Conservation (phyloP, 495 filamentous ascomycete species). For the Bathelium albidoporum region DNA sequence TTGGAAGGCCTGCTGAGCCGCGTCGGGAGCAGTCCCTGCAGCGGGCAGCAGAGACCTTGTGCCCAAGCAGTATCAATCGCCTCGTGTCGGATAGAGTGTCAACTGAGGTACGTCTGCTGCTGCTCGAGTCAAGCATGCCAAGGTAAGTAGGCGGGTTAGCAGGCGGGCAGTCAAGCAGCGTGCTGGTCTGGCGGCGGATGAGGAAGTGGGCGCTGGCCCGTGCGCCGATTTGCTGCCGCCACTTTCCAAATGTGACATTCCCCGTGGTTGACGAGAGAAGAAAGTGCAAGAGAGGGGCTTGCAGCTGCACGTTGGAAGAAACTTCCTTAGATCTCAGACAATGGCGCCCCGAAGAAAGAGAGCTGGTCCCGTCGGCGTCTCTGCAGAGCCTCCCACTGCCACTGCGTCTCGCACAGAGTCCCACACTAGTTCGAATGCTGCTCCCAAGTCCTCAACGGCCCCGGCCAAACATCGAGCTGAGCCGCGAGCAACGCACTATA, state of each 20-base stretch:
- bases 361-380: slow-evolving; percentile 13
- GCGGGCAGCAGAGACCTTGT: background rate
- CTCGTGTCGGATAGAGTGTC: no score
- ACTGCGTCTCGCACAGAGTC: background rate
- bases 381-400: background rate
- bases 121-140: no score
- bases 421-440: background rate
- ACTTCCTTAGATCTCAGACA: background rate
- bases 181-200: background rate
- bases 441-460: slow-evolving; percentile 4
- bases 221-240: background rate
- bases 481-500: background rate
- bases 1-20: background rate
- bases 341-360: slow-evolving; percentile 22
- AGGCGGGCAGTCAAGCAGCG: background rate
- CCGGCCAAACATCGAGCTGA: background rate
- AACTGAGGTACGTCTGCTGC: no score
- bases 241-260: background rate
- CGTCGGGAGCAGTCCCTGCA: no score
- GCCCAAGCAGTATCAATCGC: background rate
- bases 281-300: background rate
- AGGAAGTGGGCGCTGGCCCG: background rate
- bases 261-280: no score
- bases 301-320: no score
- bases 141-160: background rate